These are phyloP conservation scores for Ophiostoma fasciatum DNA, from an alignment of 2,329 filamentous ascomycete genomes.

Conservation along the genomic window DNA sequence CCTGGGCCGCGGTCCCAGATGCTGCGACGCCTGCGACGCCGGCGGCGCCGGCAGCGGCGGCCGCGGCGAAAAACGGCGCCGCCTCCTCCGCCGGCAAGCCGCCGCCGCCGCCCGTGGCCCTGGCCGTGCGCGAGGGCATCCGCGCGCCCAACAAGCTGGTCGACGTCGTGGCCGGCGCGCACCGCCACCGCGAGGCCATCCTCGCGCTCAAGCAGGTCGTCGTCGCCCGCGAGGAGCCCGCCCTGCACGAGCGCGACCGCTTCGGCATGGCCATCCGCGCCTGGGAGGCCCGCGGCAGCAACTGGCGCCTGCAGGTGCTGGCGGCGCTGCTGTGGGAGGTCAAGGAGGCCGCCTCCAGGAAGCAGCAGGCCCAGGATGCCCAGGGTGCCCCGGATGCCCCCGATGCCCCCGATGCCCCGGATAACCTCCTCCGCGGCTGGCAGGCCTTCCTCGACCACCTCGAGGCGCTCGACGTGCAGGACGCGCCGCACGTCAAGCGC, in stretches of 20 bases:
- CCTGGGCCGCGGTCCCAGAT: constrained; percentile 38
- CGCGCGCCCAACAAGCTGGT: constrained; percentile 64
- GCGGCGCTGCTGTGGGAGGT: constrained; percentile 54
- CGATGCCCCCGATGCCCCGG: too few species aligned
- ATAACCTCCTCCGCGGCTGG: constrained; percentile 34
- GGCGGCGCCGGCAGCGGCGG: constrained; percentile 27
- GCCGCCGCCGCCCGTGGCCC: constrained; percentile 39
- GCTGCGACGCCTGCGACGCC: constrained; percentile 19
- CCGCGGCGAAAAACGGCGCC: neutral
- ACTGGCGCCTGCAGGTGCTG: constrained; percentile 59
- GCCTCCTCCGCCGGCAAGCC: neutral
- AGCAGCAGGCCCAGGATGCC: too few species aligned
- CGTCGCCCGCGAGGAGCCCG: constrained; percentile 24
- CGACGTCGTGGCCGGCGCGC: constrained; percentile 36
- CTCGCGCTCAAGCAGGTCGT: constrained; percentile 34
- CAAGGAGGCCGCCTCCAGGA: constrained; percentile 16
- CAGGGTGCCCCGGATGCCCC: too few species aligned
- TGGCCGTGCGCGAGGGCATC: constrained; percentile 62
- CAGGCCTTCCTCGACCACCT: constrained; percentile 41
- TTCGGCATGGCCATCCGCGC: constrained; percentile 60
- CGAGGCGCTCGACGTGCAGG: constrained; percentile 36
- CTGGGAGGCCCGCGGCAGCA: constrained; percentile 47
- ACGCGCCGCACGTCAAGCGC: constrained; percentile 42
- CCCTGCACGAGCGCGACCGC: constrained; percentile 40
- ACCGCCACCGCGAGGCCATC: constrained; percentile 11